These are phyloP conservation scores for Lojkania enalia DNA, from an alignment of 2,329 filamentous ascomycete species.

Conservation along the genomic window DNA sequence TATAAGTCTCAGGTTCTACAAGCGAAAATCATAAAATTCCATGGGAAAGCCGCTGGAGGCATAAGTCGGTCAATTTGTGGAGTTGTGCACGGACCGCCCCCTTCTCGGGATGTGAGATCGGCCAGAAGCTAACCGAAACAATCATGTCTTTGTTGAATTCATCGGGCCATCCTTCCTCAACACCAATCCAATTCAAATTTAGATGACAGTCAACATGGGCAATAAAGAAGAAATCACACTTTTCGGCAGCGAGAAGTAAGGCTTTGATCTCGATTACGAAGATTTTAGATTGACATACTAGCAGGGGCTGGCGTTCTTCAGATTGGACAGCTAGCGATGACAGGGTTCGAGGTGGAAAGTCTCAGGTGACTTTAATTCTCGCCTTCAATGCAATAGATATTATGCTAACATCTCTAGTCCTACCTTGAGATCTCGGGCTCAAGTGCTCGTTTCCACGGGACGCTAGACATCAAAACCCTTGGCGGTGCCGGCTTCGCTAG, in stretches of 20 bases:
- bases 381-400: constrained; percentile 30
- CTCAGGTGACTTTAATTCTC: constrained; percentile 46
- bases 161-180: too few species aligned
- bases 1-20: too few species aligned
- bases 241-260: constrained; percentile 38
- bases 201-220: too few species aligned
- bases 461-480: constrained; percentile 72
- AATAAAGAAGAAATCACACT: constrained; percentile 24
- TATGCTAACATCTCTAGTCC: constrained; percentile 44
- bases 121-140: too few species aligned
- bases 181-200: neutral
- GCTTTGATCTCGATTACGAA: neutral
- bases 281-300: constrained; percentile 8
- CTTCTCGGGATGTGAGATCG: too few species aligned
- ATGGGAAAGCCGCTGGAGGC: too few species aligned
- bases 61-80: too few species aligned
- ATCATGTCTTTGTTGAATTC: too few species aligned
- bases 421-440: constrained; percentile 48
- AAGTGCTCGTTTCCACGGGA: constrained; percentile 64
- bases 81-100: too few species aligned
- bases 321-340: constrained; percentile 75
- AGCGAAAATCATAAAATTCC: too few species aligned
- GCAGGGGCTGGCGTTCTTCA: constrained; percentile 60
- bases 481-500: constrained; percentile 83
- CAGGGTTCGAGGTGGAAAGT: constrained; percentile 61